Evolutionary conservation across 768 basidiomycete genomes (phyloP), one percentile per base, ranked within the genome.

Genomic region (Strobilomyces confusus): DNA sequence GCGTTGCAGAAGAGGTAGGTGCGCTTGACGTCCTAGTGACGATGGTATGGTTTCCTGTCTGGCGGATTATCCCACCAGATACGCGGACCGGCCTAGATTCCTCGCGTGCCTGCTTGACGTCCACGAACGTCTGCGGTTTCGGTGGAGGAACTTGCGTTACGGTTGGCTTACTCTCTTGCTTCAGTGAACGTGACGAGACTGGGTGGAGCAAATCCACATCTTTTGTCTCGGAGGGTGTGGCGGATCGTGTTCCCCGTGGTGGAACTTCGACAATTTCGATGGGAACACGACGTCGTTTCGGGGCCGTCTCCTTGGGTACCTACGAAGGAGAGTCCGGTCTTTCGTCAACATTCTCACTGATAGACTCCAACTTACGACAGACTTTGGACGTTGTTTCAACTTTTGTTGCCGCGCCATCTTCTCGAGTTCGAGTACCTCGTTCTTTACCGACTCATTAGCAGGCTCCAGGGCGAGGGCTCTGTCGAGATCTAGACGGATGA

Each of bases 31-130:
- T 60, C 19, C 68, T 71, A 15, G 75, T 62, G 55, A 90, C 79
- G 11, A 89, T 66, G 2, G 79, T 84, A 41, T 77, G 80, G 17
- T 79, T 72, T 1, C 89, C 89, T 13, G 81, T 76, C 3, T 76
- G 70, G 25, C 82, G 79, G 70, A 92, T 88, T 47, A 92, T 86
- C 0, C 88, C 89, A 9, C 87, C 89, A 1, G 86, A 82, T 4
- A 82, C 78, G 37, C 75, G 75, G 50, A 72, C 74, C 59, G 69
- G 54, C 50, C 73, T 77, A 13, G 68, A 69, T 41, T 49, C 73
- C 14, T 82, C 78, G 25, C 86, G 80, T 0, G 73, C 74, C 49
- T 78, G 73, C 61, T 84, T 86, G 6, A 79, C 84, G 25, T 84
- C 80, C 55, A 74, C 69, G 67, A 87, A 87, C 2, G 80, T 76